Percentiles rank a stretch among this genome's conserved stretches.
Conservation (phyloP, 2,329 filamentous ascomycete species). For the Talaromyces albobiverticillius region DNA sequence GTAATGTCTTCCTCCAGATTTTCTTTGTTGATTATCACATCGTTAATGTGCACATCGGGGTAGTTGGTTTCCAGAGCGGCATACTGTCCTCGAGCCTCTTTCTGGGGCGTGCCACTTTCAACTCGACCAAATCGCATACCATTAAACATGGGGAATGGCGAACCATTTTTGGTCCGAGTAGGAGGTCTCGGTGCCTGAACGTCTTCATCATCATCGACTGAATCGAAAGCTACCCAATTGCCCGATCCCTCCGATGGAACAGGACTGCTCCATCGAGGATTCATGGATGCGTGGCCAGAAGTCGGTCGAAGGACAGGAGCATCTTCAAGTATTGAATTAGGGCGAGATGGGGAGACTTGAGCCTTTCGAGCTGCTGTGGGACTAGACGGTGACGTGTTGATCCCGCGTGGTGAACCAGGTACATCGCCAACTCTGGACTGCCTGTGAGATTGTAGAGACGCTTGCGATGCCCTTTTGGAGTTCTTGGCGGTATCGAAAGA, state of each 20-base stretch:
- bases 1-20: constrained; percentile 36
- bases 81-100: constrained; percentile 37
- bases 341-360: constrained; percentile 28
- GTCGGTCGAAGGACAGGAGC: constrained; percentile 29
- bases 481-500: constrained; percentile 42
- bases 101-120: constrained; percentile 28
- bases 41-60: constrained; percentile 29
- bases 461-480: constrained; percentile 47
- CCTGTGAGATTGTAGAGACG: constrained; percentile 42
- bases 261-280: constrained; percentile 34
- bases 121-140: constrained; percentile 27
- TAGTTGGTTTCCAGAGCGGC: constrained; percentile 34
- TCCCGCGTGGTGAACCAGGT: constrained; percentile 28
- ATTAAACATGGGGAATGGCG: constrained; percentile 24
- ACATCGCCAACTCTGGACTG: constrained; percentile 21
- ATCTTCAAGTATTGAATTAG: constrained; percentile 29
- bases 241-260: constrained; percentile 30
- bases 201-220: constrained; percentile 21
- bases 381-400: constrained; percentile 12
- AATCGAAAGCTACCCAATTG: constrained; percentile 41
- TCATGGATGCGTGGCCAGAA: constrained; percentile 22
- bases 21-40: constrained; percentile 31
- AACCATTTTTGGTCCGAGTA: constrained; percentile 27
- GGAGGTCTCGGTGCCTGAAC: constrained; percentile 31
- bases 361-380: constrained; percentile 26